Evolutionary conservation across 108 stramenopile species (phyloP).

Genomic region (Conticribra weissflogii): DNA sequence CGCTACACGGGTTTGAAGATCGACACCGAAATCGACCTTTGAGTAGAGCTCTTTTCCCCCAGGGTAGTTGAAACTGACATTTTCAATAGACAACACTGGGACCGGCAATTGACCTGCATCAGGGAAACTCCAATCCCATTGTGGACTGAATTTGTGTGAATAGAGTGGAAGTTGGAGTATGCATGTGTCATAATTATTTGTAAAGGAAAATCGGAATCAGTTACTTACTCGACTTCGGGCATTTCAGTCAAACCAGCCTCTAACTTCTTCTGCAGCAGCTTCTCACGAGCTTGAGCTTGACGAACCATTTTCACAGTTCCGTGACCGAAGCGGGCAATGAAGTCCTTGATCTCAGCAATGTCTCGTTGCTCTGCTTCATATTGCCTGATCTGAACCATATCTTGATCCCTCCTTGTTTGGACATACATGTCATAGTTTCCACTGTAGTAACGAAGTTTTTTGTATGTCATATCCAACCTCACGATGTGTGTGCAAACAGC

Average conservation of each 20-base stretch:
- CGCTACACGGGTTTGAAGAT: constrained; percentile 85
- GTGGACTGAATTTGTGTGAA: no score
- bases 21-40: constrained; percentile 90
- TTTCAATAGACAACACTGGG: constrained; percentile 83
- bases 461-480: constrained; percentile 88
- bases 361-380: constrained; percentile 98
- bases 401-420: constrained; percentile 91
- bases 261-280: constrained; percentile 88
- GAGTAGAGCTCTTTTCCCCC: constrained; percentile 72
- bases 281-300: constrained; percentile 92
- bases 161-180: no score
- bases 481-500: constrained; percentile 97
- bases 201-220: no score
- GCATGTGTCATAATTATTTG: no score
- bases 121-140: constrained; percentile 84
- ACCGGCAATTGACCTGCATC: constrained; percentile 90
- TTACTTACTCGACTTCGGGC: constrained; percentile 76
- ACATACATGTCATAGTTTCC: constrained; percentile 97
- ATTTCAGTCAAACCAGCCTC: constrained; percentile 86
- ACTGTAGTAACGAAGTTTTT: constrained; percentile 92
- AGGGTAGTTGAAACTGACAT: constrained; percentile 82
- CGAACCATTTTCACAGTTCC: constrained; percentile 95
- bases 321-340: constrained; percentile 96
- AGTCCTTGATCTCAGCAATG: constrained; percentile 94
- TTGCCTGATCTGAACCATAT: constrained; percentile 93